Evolutionary conservation across 805 yeast genomes (phyloP), one percentile per base, ranked within the genome.

Genomic region (Pichia nanzhaoensis): DNA sequence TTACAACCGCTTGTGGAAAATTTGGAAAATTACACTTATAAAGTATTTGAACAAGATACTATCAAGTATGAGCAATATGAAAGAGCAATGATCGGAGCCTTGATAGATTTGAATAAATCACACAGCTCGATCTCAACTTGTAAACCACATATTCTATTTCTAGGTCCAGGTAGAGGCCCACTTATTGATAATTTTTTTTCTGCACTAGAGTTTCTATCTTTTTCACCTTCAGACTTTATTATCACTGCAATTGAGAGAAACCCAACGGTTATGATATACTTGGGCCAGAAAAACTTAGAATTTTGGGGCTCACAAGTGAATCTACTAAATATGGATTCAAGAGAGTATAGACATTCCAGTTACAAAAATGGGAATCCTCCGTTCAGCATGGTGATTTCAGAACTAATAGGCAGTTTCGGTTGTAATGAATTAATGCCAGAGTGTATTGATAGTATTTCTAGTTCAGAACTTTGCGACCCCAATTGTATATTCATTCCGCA

Each of bases 401-500:
- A 90, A 60, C 66, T 91, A 7, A 62, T 90, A 22, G 97, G 97
- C 5, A 85, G 95, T 14, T 84, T 91, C 65, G 97, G 95, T 4
- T 91, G 95, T 60, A 91, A 90, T 61, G 97, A 90, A 59, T 69
- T 87, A 16, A 74, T 86, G 8, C 97, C 98, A 0, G 98, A 90
- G 59, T 81, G 93, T 47, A 60, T 87, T 3, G 67, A 66, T 37
- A 64, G 71, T 1, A 55, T 70, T 16, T 73, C 74, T 42, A 51
- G 55, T 39, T 28, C 18, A 17, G 44, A 48, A 20, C 19, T 48
- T 30, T 34, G 45, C 17, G 53, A 57, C 53, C 48, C 73, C 54
- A 71, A 76, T 61, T 83, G 86, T 2, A 61, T 78, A 18, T 80
- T 75, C 63, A 82, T 84, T 32, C 91, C 91, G 12, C 65, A 70